Evolutionary conservation across 306 rosid species (phyloP), one percentile per base, ranked within the genome.

Genomic region (Boehmeria nivea): DNA sequence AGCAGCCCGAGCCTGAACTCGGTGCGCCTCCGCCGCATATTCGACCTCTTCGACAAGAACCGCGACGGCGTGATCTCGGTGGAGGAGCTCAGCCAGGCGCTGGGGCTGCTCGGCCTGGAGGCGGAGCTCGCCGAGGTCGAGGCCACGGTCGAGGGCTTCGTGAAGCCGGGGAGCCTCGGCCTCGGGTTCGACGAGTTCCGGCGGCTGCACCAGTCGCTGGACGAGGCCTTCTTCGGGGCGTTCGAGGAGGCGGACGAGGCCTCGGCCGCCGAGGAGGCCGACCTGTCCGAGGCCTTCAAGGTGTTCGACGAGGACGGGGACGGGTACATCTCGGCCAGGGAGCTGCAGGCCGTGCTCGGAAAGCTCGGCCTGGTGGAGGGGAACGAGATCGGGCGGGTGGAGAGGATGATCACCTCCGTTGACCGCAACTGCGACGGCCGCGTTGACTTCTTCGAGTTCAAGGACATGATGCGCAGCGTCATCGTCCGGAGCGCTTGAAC

Each of bases 241-340:
- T 36, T 6, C 0, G 38, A 53, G 8, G 49, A 23, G 17, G 47
- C 33, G 2, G 57, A 42, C 10, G 21, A 17, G 11, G 42, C 6
- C 2, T 20, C 22, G 18, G 51, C 33, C 0, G 18, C 17, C 15
- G 2, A 83, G 50, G 95, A 86, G 17, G 51, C 67, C 7, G 95
- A 86, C 13, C 68, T 89, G 1, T 57, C 81, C 49, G 97, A 89
- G 66, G 97, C 95, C 1, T 89, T 89, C 63, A 89, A 84, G 75
- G 97, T 89, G 39, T 89, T 89, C 60, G 97, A 89, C 8, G 90
- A 77, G 63, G 60, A 89, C 47, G 90, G 94, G 1, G 95, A 89
- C 33, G 97, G 95, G 1, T 89, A 51, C 60, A 89, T 89, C 14
- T 89, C 90, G 2, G 97, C 97, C 0, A 57, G 21, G 48, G 97